These are phyloP conservation scores for Diaporthe sp. DNA, from an alignment of 2,329 filamentous ascomycete species.

Conservation along the genomic window DNA sequence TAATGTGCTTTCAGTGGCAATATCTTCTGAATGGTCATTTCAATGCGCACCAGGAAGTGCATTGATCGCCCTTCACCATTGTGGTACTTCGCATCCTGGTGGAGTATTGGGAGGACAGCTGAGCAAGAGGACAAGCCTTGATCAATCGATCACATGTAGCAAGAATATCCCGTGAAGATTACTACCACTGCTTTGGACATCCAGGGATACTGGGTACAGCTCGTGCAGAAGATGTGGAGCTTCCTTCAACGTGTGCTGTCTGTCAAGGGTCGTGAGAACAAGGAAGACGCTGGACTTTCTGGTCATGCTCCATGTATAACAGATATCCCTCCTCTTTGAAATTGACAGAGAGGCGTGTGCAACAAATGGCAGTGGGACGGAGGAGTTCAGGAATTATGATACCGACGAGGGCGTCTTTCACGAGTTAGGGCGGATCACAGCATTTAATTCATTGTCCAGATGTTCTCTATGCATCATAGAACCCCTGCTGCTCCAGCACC, in stretches of 20 bases:
- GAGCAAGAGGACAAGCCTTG: neutral
- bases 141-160: neutral
- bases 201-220: neutral
- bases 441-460: neutral
- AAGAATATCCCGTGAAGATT: too few species aligned
- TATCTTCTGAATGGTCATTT: neutral
- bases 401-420: slow-evolving; percentile 9
- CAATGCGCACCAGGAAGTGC: too few species aligned
- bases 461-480: neutral
- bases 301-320: neutral
- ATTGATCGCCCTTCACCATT: too few species aligned
- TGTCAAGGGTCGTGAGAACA: too few species aligned
- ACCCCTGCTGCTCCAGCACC: neutral
- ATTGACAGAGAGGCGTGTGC: neutral
- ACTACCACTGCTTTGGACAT: neutral
- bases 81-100: too few species aligned
- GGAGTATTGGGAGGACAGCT: neutral
- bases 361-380: neutral
- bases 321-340: neutral
- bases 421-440: neutral
- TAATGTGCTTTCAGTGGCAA: neutral
- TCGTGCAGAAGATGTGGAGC: neutral
- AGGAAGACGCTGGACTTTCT: neutral
- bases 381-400: slow-evolving; percentile 20
- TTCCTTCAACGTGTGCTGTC: neutral